Evolutionary conservation across 495 filamentous ascomycete genomes (phyloP).

Genomic region (Penicillium waksmanii): DNA sequence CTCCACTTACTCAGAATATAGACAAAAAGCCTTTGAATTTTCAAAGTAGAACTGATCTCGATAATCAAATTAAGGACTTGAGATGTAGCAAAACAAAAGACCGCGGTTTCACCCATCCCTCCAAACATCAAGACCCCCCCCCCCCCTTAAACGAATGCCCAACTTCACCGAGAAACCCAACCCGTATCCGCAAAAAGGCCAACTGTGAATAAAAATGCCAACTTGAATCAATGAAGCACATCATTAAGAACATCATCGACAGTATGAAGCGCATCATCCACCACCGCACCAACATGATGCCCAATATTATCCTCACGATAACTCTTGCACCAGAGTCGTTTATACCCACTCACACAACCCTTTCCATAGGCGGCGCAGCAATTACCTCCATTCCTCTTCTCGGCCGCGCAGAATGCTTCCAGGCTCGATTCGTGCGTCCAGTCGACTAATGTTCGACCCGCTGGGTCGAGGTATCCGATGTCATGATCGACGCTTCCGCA

Average conservation of each 20-base stretch:
- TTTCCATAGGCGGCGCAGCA: constrained; percentile 13
- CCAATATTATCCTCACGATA: constrained; percentile 2
- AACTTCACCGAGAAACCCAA: too few relatives aligned
- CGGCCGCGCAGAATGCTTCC: constrained; percentile 10
- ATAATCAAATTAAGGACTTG: too few relatives aligned
- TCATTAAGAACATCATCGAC: constrained; percentile 1
- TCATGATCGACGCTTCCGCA: constrained; percentile 11
- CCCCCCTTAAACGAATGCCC: too few relatives aligned
- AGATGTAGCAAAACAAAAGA: too few relatives aligned
- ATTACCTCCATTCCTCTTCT: background rate
- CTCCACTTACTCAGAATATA: too few relatives aligned
- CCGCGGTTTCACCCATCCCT: too few relatives aligned
- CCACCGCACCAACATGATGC: background rate
- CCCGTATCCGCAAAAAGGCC: too few relatives aligned
- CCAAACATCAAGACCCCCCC: too few relatives aligned
- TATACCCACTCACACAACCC: constrained; percentile 18
- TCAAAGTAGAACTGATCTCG: too few relatives aligned
- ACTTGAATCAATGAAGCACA: background rate
- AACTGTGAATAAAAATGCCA: too few relatives aligned
- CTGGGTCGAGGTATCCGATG: constrained; percentile 8
- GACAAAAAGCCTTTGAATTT: too few relatives aligned
- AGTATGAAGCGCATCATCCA: constrained; percentile 8
- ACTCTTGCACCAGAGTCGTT: constrained; percentile 19
- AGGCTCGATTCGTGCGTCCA: constrained; percentile 6
- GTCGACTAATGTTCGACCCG: constrained; percentile 11